Evolutionary conservation across 805 yeast species (phyloP), one percentile per base, ranked within the genome.

Genomic region (Naumovozyma castellii): DNA sequence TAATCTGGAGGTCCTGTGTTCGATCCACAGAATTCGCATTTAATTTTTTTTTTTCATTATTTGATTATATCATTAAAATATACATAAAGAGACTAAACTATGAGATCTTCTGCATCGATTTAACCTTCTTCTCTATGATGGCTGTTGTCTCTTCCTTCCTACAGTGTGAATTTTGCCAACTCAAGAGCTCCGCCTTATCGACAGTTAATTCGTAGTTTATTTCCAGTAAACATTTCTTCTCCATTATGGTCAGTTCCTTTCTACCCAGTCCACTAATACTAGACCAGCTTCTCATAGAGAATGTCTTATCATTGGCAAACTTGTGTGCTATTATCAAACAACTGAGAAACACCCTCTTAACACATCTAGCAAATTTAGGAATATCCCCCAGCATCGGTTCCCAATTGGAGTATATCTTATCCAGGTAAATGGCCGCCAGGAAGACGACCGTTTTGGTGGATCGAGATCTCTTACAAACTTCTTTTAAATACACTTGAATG

Each of bases 1-100:
- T 39, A 28, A 57, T 62, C 66, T 78, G 84, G 73, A 80, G 85
- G 85, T 78, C 84, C 80, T 76, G 84, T 75, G 84, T 80, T 80
- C 85, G 80, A 79, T 76, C 84, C 85, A 75, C 84, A 76, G 74
- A 73, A 71, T 62, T 71, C 76, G 79, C 79, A 73, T 53, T 45
- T 44, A 29, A 52, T 52, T 56, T 56, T 49, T 20, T 30, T 19
- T 35, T 38, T 17, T 31, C 37, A n/a, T 33, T 22, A 22, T 22
- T 10, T 10, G 27, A 22, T 6, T 22, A 22, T 6, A 22, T 6
- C 6, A 22, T 22, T 22, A n/a, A n/a, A n/a, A n/a, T n/a, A n/a
- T n/a, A n/a, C n/a, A n/a, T n/a, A n/a, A n/a, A n/a, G n/a, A n/a
- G n/a, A n/a, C n/a, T n/a, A n/a, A n/a, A n/a, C n/a, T n/a, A n/a